Base-by-base conservation (phyloP, 2,329 filamentous ascomycete species). In the Sordariomycetes sp. region DNA sequence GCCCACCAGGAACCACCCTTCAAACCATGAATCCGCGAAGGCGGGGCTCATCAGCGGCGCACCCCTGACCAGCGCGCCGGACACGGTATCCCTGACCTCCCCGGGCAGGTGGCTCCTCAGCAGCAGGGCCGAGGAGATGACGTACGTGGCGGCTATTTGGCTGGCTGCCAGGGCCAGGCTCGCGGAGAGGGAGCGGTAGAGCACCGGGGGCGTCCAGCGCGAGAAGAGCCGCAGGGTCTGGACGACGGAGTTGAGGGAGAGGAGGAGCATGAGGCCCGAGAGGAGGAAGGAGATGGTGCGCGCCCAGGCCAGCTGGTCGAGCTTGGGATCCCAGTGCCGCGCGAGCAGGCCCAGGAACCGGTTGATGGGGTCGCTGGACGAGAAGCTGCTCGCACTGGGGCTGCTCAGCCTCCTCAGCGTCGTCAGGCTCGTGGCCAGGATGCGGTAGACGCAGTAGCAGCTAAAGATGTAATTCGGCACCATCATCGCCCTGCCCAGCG, bases 191-290 rank as follows among this genome's bases (percentile, higher is more conserved):
- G 82, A 81, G 42, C 79, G 75, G 8, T 87, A 62, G n/a, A 90
- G 56, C 5, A 68, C 67, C 0, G 85, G 85, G 0, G 86, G 86
- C 8, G 78, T 70, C 62, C 85, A 82, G 43, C 80, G 79, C 4
- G 82, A 75, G 49, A 94, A 85, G 35, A 94, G 70, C 44, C 82
- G 79, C 46, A 90, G 83, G 0, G 86, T 94, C 53, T 92, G 86
- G n/a, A 88, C 65, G 14, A 85, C 86, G 37, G 79, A 83, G 55
- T 82, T 86, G 57, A 87, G 86, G 36, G 82, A 86, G 3, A 83
- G 80, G 12, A 86, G 68, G 17, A 94, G 77, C 53, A 94, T 92
- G 32, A 88, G 75, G 14, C 86, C 86, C 7, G 81, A 86, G 5
- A 94, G 69, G 16, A 86, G 63, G 57, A 94, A 93, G 39, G 82